Evolutionary conservation across 2,329 filamentous ascomycete species (phyloP).

Genomic region (Daldinia eschscholtzii): DNA sequence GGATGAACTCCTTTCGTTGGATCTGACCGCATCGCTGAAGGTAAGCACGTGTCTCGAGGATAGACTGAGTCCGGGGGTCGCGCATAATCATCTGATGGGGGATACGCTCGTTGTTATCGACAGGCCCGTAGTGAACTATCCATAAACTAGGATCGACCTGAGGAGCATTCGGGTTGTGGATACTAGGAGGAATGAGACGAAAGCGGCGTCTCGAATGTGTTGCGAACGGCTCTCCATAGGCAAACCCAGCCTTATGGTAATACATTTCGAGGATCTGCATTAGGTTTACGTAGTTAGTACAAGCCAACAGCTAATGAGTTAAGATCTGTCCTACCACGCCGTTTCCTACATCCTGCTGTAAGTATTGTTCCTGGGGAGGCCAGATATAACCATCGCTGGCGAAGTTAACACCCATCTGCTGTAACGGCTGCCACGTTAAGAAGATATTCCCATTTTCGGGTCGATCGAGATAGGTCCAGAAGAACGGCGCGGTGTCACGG

Average conservation of each 20-base stretch:
- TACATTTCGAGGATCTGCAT: conserved; percentile 87
- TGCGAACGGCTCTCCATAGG: conserved; percentile 79
- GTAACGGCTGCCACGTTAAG: conserved; percentile 88
- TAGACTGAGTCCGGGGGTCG: conserved; percentile 69
- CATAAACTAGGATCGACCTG: conserved; percentile 85
- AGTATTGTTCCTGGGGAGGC: conserved; percentile 83
- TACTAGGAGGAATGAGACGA: conserved; percentile 79
- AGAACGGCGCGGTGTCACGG: conserved; percentile 86
- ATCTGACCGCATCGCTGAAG: conserved; percentile 83
- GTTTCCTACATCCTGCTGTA: conserved; percentile 77
- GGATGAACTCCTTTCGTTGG: conserved; percentile 92
- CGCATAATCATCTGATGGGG: conserved; percentile 76
- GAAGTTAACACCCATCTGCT: conserved; percentile 77
- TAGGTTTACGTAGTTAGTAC: conserved; percentile 33
- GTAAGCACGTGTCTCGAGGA: conserved; percentile 72
- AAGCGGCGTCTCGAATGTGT: conserved; percentile 87
- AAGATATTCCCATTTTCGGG: conserved; percentile 86
- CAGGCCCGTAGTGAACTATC: conserved; percentile 89
- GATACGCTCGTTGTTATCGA: conserved; percentile 79
- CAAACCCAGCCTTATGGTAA: conserved; percentile 84
- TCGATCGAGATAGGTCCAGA: conserved; percentile 90
- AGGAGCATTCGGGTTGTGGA: conserved; percentile 76
- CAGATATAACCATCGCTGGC: conserved; percentile 94
- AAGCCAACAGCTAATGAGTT: conserved; percentile 25
- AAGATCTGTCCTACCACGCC: conserved; percentile 60